Base-by-base conservation (phyloP, 148 eudicot species). In the Fagopyrum homotropicum region DNA sequence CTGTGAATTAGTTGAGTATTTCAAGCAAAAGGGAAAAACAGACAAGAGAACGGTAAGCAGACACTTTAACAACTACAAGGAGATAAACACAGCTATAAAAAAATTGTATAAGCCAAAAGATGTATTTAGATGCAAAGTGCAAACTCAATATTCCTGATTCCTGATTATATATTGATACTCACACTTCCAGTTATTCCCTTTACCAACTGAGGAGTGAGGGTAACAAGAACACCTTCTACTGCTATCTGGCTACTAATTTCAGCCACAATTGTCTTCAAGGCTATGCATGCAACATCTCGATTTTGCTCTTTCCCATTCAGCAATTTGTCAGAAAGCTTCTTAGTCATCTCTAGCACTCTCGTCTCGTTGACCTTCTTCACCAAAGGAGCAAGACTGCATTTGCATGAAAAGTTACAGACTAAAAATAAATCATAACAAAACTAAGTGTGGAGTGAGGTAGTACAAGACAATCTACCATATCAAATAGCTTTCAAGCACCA, bases 221-320 rank as follows among this genome's bases (percentile, higher is more conserved):
- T 86, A 75, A 83, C 87, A 72, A 96, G 91, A 75, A 93, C 80
- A 73, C 88, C 74, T 83, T 91, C 89, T 73, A 90, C 88, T 51
- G 86, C 87, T 75, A 84, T 72, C 40, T 90, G 77, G 73, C 83
- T 84, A 66, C 90, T 89, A 75, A 96, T 87, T 91, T 96, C 99
- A 74, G 98, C 80, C 81, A 96, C 85, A 84, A 96, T 87, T 22
- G 99, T 93, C 90, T 91, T 96, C 85, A 96, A 76, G 68, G 99
- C 99, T 77, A 96, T 96, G 88, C 98, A 89, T 19, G 98, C 95
- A 80, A 93, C 93, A 78, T 96, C 99, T 76, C 97, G 94, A 80
- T 96, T 87, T 74, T 88, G 97, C 69, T 92, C 99, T 84, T 92
- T 96, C 70, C 84, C 97, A 80, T 96, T 89, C 64, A 92, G 85